Percentiles rank a stretch among this genome's conserved stretches.
phyloP scores from a whole-genome alignment of 2,329 filamentous ascomycete species.

The Apiospora phragmitis region DNA sequence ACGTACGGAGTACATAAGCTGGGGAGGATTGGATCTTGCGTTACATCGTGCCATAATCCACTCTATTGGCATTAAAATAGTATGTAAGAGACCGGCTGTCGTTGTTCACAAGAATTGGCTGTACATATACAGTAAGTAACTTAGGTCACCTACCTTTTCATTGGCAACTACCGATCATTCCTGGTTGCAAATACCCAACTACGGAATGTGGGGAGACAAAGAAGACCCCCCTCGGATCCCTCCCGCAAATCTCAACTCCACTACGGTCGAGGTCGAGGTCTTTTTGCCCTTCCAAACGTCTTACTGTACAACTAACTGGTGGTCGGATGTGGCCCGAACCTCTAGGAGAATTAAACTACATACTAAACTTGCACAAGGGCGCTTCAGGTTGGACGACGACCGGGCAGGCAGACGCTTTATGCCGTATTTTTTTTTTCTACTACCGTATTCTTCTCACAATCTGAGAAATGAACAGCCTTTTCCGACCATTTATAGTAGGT shows the following conservation, averaged over 20 bases:
- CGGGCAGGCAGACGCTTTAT: not conserved
- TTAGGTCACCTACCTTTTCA: not conserved
- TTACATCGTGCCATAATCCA: not conserved
- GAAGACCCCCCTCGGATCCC: not conserved
- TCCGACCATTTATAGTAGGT: not conserved
- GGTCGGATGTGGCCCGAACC: not conserved
- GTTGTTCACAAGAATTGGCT: not conserved
- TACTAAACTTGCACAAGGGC: not conserved
- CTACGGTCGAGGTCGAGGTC: not conserved
- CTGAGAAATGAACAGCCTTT: not conserved
- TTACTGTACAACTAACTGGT: not conserved
- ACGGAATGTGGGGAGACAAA: not conserved
- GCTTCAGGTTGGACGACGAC: constrained; percentile 1
- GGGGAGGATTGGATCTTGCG: not conserved
- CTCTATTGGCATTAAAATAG: not conserved
- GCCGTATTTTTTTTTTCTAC: not conserved
- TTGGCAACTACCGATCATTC: too few species aligned
- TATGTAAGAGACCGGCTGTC: too few species aligned
- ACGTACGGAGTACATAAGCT: not conserved
- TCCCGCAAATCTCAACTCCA: not conserved
- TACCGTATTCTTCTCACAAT: not conserved
- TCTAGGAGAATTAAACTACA: not conserved
- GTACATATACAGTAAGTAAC: not conserved
- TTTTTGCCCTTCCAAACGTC: not conserved
- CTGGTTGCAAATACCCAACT: too few species aligned